Percentiles rank a stretch among this genome's conserved stretches.
Conservation (phyloP, 164 flowering plant species). For the Nymphaea thermarum region DNA sequence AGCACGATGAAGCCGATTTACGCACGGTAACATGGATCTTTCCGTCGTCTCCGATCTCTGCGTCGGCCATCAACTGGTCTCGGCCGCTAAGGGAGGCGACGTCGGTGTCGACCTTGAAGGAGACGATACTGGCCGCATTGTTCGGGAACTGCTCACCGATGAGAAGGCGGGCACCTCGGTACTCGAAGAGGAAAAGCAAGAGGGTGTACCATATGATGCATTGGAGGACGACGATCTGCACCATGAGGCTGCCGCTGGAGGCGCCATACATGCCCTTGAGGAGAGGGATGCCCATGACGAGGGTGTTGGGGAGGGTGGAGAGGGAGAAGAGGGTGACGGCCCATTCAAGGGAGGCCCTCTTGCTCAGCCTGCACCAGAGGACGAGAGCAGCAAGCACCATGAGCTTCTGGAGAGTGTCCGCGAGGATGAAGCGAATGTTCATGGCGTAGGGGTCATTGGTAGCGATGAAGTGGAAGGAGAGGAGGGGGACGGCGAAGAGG, state of each 20-base stretch:
- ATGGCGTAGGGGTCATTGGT: conserved; percentile 15
- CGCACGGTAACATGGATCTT: conserved; percentile 10
- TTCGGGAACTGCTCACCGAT: conserved; percentile 13
- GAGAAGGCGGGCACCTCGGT: conserved; percentile 13
- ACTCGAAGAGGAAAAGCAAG: conserved; percentile 16
- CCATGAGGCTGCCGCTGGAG: conserved; percentile 9
- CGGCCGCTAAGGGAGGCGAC: conserved; percentile 12
- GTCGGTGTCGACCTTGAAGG: conserved; percentile 16
- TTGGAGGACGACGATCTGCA: conserved; percentile 16
- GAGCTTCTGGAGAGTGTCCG: conserved; percentile 20
- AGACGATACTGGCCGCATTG: conserved; percentile 8
- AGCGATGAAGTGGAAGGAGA: conserved; percentile 18
- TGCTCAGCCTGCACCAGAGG: conserved; percentile 6
- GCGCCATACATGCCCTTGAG: conserved; percentile 15
- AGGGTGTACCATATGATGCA: conserved; percentile 14
- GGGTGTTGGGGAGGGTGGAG: conserved; percentile 19
- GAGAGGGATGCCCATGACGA: conserved; percentile 19
- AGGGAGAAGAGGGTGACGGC: conserved; percentile 15
- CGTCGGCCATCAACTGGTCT: conserved; percentile 12
- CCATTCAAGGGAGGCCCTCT: conserved; percentile 9
- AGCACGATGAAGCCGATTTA: conserved; percentile 8
- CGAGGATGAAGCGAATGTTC: conserved; percentile 16
- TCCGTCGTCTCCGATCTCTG: conserved; percentile 11
- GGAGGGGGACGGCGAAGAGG: conserved; percentile 10
- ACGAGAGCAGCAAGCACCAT: conserved; percentile 7